Evolutionary conservation across 2,329 filamentous ascomycete genomes (phyloP).

Genomic region (Aspergillus amoenus): DNA sequence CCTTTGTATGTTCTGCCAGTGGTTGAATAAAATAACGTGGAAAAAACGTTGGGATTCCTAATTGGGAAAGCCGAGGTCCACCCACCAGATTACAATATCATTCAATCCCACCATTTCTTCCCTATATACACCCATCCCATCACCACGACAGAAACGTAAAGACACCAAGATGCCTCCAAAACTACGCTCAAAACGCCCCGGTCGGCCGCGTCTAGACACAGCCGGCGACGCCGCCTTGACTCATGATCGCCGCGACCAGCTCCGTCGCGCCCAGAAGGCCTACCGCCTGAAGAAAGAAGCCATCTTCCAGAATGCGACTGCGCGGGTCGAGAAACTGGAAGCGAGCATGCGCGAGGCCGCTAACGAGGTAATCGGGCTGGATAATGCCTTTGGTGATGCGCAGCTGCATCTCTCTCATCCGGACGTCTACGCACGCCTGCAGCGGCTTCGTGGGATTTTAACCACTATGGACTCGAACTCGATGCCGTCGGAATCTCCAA

Average conservation of each 20-base stretch:
- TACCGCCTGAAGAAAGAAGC: slow-evolving; percentile 84
- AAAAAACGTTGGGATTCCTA: too few species aligned
- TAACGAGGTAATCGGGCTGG: background rate
- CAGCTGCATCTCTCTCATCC: slow-evolving; percentile 4
- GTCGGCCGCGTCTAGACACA: background rate
- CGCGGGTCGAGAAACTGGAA: slow-evolving; percentile 68
- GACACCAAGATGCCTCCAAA: background rate
- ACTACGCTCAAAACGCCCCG: background rate
- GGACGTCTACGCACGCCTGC: background rate
- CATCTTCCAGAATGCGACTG: slow-evolving; percentile 71
- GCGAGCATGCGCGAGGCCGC: slow-evolving; percentile 29
- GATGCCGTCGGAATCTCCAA: too few species aligned
- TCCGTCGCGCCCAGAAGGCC: slow-evolving; percentile 79
- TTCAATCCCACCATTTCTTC: too few species aligned
- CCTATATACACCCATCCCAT: too few species aligned
- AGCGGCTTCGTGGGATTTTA: background rate
- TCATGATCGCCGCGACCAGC: slow-evolving; percentile 70
- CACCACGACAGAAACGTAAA: too few species aligned
- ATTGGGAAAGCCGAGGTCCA: too few species aligned
- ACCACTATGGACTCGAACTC: background rate
- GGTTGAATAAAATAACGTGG: too few species aligned
- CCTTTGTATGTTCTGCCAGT: too few species aligned
- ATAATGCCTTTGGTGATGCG: slow-evolving; percentile 1
- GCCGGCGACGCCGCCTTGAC: background rate
- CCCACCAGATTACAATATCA: too few species aligned